These are phyloP conservation scores for Fomitopsis pulvina DNA, from an alignment of 768 basidiomycete genomes.

Conservation along the genomic window DNA sequence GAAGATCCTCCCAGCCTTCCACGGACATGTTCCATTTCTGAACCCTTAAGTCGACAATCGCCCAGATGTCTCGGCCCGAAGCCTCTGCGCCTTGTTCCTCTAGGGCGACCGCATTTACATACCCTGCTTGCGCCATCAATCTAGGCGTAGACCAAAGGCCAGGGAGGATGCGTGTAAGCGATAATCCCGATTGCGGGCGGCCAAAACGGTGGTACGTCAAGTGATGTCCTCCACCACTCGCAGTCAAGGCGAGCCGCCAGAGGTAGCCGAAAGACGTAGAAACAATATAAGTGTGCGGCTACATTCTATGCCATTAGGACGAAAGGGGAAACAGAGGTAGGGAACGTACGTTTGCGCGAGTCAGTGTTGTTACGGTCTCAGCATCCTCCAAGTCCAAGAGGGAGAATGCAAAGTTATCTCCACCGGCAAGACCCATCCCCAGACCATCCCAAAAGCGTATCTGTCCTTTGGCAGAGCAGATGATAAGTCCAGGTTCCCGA, in stretches of 20 bases:
- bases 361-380: conserved; percentile 62
- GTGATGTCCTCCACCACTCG: conserved; percentile 63
- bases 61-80: conserved; percentile 57
- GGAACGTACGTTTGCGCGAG: conserved; percentile 53
- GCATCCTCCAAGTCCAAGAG: conserved; percentile 42
- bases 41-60: conserved; percentile 56
- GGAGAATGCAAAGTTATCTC: conserved; percentile 53
- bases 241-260: conserved; percentile 57
- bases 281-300: conserved; percentile 62
- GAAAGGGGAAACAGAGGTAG: conserved; percentile 1
- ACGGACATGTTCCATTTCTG: conserved; percentile 65
- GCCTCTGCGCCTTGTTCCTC: conserved; percentile 30
- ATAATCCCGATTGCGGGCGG: conserved; percentile 40
- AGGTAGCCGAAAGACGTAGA: conserved; percentile 64
- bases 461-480: conserved; percentile 64
- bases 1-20: conserved; percentile 67
- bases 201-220: conserved; percentile 55
- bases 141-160: conserved; percentile 37
- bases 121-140: conserved; percentile 43
- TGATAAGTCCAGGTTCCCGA: conserved; percentile 83
- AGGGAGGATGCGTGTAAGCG: conserved; percentile 36
- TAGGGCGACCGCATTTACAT: conserved; percentile 58
- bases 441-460: conserved; percentile 88
- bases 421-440: conserved; percentile 76
- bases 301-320: background rate